Evolutionary conservation across 176 grass and related monocot genomes (phyloP), one percentile per base, ranked within the genome.

Genomic region (Metroxylon sagu): DNA sequence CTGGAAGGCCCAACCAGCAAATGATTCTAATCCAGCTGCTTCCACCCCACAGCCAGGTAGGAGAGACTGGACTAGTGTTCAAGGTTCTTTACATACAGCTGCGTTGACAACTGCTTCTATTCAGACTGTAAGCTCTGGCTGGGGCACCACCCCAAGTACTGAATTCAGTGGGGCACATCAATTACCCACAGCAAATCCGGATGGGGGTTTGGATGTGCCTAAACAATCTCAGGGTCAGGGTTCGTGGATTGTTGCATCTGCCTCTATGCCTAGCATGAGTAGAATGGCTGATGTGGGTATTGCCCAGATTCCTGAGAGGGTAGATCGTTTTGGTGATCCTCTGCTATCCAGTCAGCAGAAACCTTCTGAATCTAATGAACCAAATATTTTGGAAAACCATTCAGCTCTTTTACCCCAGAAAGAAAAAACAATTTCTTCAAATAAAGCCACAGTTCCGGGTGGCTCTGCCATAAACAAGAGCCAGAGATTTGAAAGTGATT

Each of bases 61-160:
- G 35, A 85, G 69, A 71, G 78, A 71, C 76, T 57, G 28, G 74
- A 35, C 25, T 0, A 48, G 51, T 55, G 63, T 63, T 62, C 59
- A 54, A 57, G 62, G 58, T 60, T 62, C 35, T 79, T 48, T 73
- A 71, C 77, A 43, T 57, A 43, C 54, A 17, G 53, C 25, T 4
- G 35, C 35, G 12, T 72, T 73, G 14, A 23, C 68, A 14, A 30
- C 76, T 73, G 75, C 48, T 3, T 2, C 68, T 60, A 28, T 16
- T 72, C 86, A 89, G 75, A 53, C 84, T 49, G 70, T 65, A 79
- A 59, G 62, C 43, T 76, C 71, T 73, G 67, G 71, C 66, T 76
- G 85, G 59, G 72, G 69, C 72, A 75, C 87, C 48, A 64, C 53
- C 19, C 64, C 64, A 48, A 79, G 73, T 66, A 54, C 59, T 23